phyloP scores from a whole-genome alignment of 1,139 yeast species.

The Zygotorulaspora mrakii region DNA sequence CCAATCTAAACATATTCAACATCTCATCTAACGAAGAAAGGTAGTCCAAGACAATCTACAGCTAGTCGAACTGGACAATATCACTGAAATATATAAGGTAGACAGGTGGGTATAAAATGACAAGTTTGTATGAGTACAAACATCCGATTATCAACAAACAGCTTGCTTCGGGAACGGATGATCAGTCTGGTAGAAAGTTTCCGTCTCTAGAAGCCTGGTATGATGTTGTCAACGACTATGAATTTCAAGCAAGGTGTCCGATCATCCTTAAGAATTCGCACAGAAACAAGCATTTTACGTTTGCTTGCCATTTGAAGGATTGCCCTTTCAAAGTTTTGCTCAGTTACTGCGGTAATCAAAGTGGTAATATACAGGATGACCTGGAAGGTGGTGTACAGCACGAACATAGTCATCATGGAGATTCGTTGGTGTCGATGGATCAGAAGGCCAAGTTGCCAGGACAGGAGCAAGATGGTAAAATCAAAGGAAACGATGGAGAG shows the following conservation, averaged over 20 bases:
- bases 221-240: slow-evolving; percentile 36
- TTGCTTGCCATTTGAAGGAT: slow-evolving; percentile 36
- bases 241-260: slow-evolving; percentile 37
- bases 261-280: slow-evolving; percentile 37
- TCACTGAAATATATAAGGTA: not conserved
- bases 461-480: slow-evolving; percentile 8
- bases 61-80: slow-evolving; percentile 1
- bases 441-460: slow-evolving; percentile 12
- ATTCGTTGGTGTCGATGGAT: slow-evolving; percentile 12
- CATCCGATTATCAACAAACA: slow-evolving; percentile 36
- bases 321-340: slow-evolving; percentile 36
- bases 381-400: slow-evolving; percentile 10
- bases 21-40: slow-evolving; percentile 23
- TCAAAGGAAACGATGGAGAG: slow-evolving; percentile 7
- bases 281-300: slow-evolving; percentile 37
- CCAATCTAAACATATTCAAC: slow-evolving; percentile 6
- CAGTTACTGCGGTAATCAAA: slow-evolving; percentile 28
- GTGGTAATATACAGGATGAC: slow-evolving; percentile 13
- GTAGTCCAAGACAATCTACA: slow-evolving; percentile 6
- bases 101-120: slow-evolving; percentile 18
- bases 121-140: slow-evolving; percentile 35
- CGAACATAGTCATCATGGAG: slow-evolving; percentile 3
- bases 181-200: slow-evolving; percentile 27
- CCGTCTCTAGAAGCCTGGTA: slow-evolving; percentile 35
- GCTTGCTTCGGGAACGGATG: slow-evolving; percentile 26